Evolutionary conservation across 1,284 basidiomycete genomes (phyloP).

Genomic region (Cutaneotrichosporon cavernicola): DNA sequence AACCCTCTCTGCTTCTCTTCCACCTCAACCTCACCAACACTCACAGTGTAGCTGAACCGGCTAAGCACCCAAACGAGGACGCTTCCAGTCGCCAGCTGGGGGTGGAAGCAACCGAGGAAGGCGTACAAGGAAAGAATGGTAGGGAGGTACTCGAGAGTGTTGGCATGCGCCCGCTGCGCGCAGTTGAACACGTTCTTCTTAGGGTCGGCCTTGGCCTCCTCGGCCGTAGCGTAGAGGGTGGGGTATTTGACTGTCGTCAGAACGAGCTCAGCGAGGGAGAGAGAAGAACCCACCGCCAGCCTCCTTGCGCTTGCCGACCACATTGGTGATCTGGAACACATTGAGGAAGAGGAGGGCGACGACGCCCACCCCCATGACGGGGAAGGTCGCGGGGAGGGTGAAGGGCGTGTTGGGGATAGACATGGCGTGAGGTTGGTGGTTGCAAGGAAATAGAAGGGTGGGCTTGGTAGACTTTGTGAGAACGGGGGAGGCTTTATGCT

Average conservation of each 20-base stretch:
- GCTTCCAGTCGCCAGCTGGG: constrained; percentile 33
- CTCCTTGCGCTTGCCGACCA: constrained; percentile 32
- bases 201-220: constrained; percentile 41
- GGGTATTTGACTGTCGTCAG: constrained; percentile 39
- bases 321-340: constrained; percentile 37
- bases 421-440: not conserved
- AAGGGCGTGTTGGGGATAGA: constrained; percentile 1
- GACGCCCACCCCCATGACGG: constrained; percentile 43
- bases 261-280: no score
- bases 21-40: not conserved
- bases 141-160: constrained; percentile 45
- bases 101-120: constrained; percentile 43
- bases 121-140: constrained; percentile 31
- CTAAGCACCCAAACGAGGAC: constrained; percentile 33
- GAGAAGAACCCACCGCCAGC: constrained; percentile 18
- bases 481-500: no score
- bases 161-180: constrained; percentile 44
- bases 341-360: constrained; percentile 31
- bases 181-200: constrained; percentile 49
- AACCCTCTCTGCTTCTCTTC: not conserved
- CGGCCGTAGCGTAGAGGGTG: constrained; percentile 41
- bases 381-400: constrained; percentile 36
- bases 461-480: no score
- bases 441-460: not conserved
- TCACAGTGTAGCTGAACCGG: constrained; percentile 41